A percentile compares a stretch with the other conserved stretches of the same genome.
Evolutionary conservation across 805 yeast species (phyloP).

Genomic region (Blastobotrys robertii): DNA sequence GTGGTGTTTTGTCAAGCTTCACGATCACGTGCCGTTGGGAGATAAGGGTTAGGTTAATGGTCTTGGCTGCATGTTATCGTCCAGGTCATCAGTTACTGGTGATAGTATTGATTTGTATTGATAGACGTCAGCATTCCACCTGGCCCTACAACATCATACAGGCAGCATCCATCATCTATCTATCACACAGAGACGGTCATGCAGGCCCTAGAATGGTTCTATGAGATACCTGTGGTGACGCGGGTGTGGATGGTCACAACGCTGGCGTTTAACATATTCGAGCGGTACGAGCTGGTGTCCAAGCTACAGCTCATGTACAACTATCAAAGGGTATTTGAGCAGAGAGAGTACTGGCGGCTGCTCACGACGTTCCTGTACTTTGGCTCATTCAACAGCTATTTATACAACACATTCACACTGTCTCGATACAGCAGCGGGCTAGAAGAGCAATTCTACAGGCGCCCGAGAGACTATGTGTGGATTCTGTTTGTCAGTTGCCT

Average conservation of each 20-base stretch:
- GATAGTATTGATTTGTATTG: no score
- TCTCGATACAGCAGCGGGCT: slow-evolving; percentile 32
- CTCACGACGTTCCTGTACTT: slow-evolving; percentile 34
- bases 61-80: no score
- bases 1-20: neutral
- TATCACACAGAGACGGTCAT: slow-evolving; percentile 14
- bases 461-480: slow-evolving; percentile 33
- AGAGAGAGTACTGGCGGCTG: slow-evolving; percentile 31
- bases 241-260: slow-evolving; percentile 29
- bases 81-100: no score
- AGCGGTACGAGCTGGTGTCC: slow-evolving; percentile 28
- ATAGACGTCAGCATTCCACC: no score
- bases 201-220: slow-evolving; percentile 16
- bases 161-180: neutral
- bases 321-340: slow-evolving; percentile 27
- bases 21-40: no score
- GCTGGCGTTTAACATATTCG: slow-evolving; percentile 25
- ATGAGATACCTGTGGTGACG: slow-evolving; percentile 40
- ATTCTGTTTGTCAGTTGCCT: slow-evolving; percentile 20
- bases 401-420: slow-evolving; percentile 28
- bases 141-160: neutral
- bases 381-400: slow-evolving; percentile 31
- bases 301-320: slow-evolving; percentile 29
- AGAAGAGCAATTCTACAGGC: slow-evolving; percentile 28
- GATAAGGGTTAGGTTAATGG: no score